These are phyloP conservation scores for Penicillium crystallinum DNA, from an alignment of 495 filamentous ascomycete genomes.

Conservation along the genomic window DNA sequence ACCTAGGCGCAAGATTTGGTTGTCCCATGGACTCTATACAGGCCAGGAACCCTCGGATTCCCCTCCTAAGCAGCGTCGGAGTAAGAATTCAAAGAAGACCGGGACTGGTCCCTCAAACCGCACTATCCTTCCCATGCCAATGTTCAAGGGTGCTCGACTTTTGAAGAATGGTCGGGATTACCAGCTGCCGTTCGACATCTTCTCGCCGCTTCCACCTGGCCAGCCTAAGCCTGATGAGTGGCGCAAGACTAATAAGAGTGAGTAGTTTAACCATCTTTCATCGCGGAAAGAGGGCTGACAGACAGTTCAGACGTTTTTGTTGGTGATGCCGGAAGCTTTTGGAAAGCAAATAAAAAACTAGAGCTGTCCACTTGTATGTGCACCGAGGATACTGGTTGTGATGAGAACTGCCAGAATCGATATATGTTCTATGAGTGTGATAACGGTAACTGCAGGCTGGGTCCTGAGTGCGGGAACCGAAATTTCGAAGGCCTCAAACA, in stretches of 20 bases:
- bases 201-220: constrained; percentile 74
- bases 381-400: constrained; percentile 70
- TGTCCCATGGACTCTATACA: constrained; percentile 79
- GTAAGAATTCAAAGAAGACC: constrained; percentile 44
- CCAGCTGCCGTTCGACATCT: constrained; percentile 83
- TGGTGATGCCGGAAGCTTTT: constrained; percentile 77
- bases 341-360: constrained; percentile 72
- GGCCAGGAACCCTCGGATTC: constrained; percentile 70
- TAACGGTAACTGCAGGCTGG: constrained; percentile 76
- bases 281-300: constrained; percentile 13
- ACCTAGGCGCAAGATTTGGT: constrained; percentile 60
- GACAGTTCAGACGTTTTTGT: constrained; percentile 72
- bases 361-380: constrained; percentile 81
- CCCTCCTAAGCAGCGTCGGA: constrained; percentile 58
- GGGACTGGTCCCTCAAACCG: constrained; percentile 36
- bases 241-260: constrained; percentile 86
- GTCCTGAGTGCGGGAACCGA: constrained; percentile 74
- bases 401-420: constrained; percentile 84
- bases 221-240: constrained; percentile 90
- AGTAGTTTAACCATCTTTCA: constrained; percentile 16
- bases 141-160: constrained; percentile 59
- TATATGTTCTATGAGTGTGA: constrained; percentile 98
- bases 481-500: constrained; percentile 75
- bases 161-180: constrained; percentile 69
- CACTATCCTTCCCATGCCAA: constrained; percentile 57